These are phyloP conservation scores for Hypoxylon sp. DNA, from an alignment of 2,329 filamentous ascomycete genomes.

Conservation along the genomic window DNA sequence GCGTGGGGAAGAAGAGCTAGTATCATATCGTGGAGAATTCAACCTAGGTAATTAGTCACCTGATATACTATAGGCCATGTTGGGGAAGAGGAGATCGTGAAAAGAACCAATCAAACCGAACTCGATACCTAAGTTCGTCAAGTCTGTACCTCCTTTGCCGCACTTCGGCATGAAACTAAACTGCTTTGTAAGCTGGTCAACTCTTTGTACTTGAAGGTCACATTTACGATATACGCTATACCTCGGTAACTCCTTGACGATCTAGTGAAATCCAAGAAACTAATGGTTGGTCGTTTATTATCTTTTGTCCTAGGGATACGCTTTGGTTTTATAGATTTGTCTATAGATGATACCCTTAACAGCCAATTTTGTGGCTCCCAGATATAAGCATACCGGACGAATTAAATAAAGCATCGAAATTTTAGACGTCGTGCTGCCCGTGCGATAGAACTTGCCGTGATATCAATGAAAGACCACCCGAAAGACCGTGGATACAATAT, in stretches of 20 bases:
- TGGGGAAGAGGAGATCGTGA: slow-evolving; percentile 7
- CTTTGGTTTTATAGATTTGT: neutral
- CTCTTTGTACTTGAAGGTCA: neutral
- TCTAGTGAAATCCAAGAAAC: neutral
- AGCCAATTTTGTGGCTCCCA: neutral
- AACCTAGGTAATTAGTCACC: slow-evolving; percentile 12
- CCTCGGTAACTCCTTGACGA: neutral
- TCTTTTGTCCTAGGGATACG: neutral
- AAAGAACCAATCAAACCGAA: slow-evolving; percentile 12
- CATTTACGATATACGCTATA: neutral
- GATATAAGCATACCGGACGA: neutral
- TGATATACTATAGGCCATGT: slow-evolving; percentile 13
- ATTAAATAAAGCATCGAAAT: neutral
- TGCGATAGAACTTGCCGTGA: neutral
- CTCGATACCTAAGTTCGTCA: slow-evolving; percentile 2
- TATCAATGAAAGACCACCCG: neutral
- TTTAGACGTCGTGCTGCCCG: neutral
- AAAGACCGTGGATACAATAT: neutral
- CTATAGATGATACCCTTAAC: neutral
- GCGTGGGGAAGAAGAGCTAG: slow-evolving; percentile 18
- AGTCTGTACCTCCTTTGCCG: neutral
- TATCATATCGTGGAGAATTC: slow-evolving; percentile 4
- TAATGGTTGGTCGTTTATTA: neutral
- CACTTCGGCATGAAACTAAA: neutral
- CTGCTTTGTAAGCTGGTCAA: neutral